Evolutionary conservation across 1,284 basidiomycete species (phyloP).

Genomic region (Microstroma glucosiphilum): DNA sequence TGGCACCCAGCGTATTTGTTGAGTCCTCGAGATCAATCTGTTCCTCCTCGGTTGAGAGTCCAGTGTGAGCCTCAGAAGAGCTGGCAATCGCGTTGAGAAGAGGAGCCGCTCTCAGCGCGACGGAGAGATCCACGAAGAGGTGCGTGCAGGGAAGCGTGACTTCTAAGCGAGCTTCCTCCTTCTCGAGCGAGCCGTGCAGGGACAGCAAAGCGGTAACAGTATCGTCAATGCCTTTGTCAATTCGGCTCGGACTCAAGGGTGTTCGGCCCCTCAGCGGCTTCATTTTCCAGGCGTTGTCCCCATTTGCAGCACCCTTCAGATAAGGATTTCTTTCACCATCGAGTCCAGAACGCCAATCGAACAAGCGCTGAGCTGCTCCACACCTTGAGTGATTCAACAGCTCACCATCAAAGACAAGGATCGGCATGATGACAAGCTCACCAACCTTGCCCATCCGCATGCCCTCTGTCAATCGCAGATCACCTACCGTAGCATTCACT

Average conservation of each 20-base stretch:
- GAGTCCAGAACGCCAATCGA: neutral
- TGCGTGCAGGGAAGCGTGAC: constrained; percentile 24
- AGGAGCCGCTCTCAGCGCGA: constrained; percentile 26
- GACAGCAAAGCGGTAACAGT: neutral
- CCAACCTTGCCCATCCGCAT: no score
- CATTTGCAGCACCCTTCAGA: constrained; percentile 17
- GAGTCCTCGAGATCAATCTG: no score
- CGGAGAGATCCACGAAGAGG: constrained; percentile 29
- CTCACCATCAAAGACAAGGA: neutral
- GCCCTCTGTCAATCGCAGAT: no score
- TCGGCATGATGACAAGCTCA: neutral
- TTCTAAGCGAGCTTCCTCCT: no score
- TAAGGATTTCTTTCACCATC: constrained; percentile 12
- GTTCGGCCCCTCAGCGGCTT: constrained; percentile 7
- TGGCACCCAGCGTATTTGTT: no score
- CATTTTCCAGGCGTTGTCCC: constrained; percentile 35
- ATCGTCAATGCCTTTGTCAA: neutral
- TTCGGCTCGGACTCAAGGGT: neutral
- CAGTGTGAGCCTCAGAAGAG: no score
- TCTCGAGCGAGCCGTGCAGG: neutral
- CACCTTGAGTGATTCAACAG: no score
- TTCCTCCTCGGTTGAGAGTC: no score
- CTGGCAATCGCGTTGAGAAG: constrained; percentile 15
- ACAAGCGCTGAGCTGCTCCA: neutral
- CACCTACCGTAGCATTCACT: no score